Percentiles rank a stretch among this genome's conserved stretches.
Conservation (phyloP, 2,329 filamentous ascomycete genomes). For the Escovopsis sp. region DNA sequence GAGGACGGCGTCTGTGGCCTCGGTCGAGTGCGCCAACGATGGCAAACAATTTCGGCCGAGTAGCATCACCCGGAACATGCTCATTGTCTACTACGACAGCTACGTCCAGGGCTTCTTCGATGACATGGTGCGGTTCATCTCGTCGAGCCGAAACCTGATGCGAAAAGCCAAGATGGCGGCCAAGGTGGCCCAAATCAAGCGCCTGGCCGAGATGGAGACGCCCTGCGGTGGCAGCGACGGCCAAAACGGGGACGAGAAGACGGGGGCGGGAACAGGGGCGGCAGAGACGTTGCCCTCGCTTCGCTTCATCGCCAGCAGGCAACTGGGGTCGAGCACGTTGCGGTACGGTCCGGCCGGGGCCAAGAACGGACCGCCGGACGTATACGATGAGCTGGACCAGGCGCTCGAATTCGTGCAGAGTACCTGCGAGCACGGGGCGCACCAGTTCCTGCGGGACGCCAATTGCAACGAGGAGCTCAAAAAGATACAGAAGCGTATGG, state of each 20-base stretch:
- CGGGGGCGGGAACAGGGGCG: too few species aligned
- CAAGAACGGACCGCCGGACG: conserved; percentile 22
- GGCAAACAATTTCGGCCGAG: conserved; percentile 23
- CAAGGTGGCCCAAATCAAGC: conserved; percentile 51
- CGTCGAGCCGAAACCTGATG: conserved; percentile 65
- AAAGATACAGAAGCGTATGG: conserved; percentile 50
- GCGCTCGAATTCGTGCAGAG: conserved; percentile 65
- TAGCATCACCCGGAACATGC: conserved; percentile 57
- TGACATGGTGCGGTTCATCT: conserved; percentile 66
- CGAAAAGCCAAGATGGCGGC: conserved; percentile 78
- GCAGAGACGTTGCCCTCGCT: conserved; percentile 22
- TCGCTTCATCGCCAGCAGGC: conserved; percentile 23
- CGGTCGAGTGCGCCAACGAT: conserved; percentile 23
- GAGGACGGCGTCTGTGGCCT: conserved; percentile 36
- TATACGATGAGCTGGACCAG: conserved; percentile 63
- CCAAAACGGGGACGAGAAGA: not conserved
- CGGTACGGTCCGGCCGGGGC: conserved; percentile 11
- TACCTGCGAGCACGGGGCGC: conserved; percentile 73
- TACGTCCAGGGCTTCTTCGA: conserved; percentile 75
- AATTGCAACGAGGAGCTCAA: conserved; percentile 66
- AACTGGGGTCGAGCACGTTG: conserved; percentile 15
- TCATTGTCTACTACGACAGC: conserved; percentile 86
- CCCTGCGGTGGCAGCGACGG: conserved; percentile 20
- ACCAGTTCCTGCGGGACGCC: conserved; percentile 77
- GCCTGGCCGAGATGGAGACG: conserved; percentile 38